Conservation (phyloP, 148 eudicot species). For the Vaccinium darrowii region DNA sequence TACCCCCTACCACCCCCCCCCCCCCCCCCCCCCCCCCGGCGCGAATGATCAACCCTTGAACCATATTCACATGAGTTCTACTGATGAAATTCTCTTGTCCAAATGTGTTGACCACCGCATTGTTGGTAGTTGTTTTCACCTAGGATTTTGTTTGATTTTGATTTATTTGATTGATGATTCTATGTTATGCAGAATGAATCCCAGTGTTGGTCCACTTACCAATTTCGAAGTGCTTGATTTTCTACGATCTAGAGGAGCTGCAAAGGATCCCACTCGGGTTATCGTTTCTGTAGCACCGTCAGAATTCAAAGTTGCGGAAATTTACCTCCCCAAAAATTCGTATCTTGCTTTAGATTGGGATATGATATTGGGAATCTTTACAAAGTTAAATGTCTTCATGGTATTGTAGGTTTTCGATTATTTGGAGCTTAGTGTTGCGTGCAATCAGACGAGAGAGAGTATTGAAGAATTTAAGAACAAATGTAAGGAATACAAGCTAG, state of each 20-base stretch:
- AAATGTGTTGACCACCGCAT: background rate
- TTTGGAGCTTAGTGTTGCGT: conserved; percentile 58
- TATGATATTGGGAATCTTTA: background rate
- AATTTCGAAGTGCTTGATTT: conserved; percentile 55
- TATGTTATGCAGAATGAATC: conserved; percentile 28
- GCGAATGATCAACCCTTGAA: background rate
- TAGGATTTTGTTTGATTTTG: background rate
- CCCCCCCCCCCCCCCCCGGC: no score
- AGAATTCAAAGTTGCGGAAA: conserved; percentile 53
- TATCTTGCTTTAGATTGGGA: background rate
- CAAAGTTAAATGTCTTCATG: conserved; percentile 9
- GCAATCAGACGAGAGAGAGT: conserved; percentile 58
- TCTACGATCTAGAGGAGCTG: conserved; percentile 53
- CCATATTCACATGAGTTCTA: background rate
- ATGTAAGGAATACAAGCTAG: conserved; percentile 46
- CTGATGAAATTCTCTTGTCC: background rate
- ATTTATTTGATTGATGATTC: background rate
- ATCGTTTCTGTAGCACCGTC: conserved; percentile 45
- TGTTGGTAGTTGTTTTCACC: background rate
- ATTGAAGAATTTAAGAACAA: conserved; percentile 45
- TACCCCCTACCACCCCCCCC: no score
- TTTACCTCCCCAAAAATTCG: background rate
- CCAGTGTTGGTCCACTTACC: conserved; percentile 40
- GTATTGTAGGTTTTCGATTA: conserved; percentile 73
- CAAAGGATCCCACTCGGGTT: conserved; percentile 43